A percentile compares a stretch with the other conserved stretches of the same genome.
Conservation (phyloP, 495 filamentous ascomycete genomes). For the Aspergillus heteromorphus region DNA sequence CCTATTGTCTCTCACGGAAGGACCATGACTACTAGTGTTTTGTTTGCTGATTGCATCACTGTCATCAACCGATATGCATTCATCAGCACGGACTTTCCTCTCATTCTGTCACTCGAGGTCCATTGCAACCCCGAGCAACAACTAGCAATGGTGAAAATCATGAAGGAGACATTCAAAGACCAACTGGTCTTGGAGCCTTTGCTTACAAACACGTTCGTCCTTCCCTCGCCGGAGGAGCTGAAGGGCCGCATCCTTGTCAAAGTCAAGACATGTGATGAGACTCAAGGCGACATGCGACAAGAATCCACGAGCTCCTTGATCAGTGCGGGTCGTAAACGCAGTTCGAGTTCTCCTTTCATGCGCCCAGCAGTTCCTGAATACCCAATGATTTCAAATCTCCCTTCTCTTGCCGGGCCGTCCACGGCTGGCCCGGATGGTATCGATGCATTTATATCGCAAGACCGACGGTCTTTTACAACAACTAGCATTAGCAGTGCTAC, state of each 20-base stretch:
- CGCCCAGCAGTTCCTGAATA: slow-evolving; percentile 54
- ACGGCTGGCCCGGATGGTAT: slow-evolving; percentile 42
- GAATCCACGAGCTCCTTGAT: slow-evolving; percentile 32
- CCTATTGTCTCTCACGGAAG: slow-evolving; percentile 86
- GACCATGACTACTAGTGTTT: slow-evolving; percentile 80
- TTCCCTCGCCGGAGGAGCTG: slow-evolving; percentile 84
- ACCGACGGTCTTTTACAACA: slow-evolving; percentile 48
- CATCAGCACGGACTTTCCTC: slow-evolving; percentile 68
- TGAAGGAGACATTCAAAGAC: slow-evolving; percentile 74
- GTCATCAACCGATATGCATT: slow-evolving; percentile 95
- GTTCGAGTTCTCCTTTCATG: slow-evolving; percentile 70
- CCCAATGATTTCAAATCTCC: slow-evolving; percentile 42
- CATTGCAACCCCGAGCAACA: slow-evolving; percentile 85
- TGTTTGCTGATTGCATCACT: slow-evolving; percentile 83
- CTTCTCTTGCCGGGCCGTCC: slow-evolving; percentile 54
- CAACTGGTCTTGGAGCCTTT: slow-evolving; percentile 72
- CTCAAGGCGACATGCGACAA: slow-evolving; percentile 36
- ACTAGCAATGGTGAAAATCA: slow-evolving; percentile 81
- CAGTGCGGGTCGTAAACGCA: slow-evolving; percentile 65
- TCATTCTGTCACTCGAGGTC: slow-evolving; percentile 93
- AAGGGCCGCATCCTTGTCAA: slow-evolving; percentile 84
- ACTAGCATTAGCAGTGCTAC: slow-evolving; percentile 55
- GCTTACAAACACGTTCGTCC: slow-evolving; percentile 53
- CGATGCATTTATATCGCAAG: slow-evolving; percentile 41
- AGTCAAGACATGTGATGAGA: slow-evolving; percentile 65